Percentiles rank a stretch among this genome's conserved stretches.
phyloP scores from a whole-genome alignment of 129 eudicot genomes.

The Tagetes patula region DNA sequence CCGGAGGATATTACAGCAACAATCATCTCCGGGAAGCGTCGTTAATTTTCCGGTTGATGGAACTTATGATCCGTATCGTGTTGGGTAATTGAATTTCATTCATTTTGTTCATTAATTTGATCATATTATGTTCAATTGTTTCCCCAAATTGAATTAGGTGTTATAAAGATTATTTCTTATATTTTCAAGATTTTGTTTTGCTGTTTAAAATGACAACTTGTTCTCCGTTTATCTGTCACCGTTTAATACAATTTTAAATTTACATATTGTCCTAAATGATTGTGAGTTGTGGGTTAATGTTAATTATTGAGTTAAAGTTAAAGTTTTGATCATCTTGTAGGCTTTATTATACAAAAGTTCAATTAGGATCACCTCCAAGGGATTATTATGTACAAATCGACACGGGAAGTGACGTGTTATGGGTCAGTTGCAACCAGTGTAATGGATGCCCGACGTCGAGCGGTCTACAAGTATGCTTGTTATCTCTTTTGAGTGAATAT shows the following conservation, averaged over 20 bases:
- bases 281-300: neutral
- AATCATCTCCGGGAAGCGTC: constrained; percentile 49
- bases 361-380: constrained; percentile 79
- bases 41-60: constrained; percentile 80
- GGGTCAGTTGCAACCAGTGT: constrained; percentile 88
- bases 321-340: constrained; percentile 37
- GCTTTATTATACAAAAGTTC: constrained; percentile 82
- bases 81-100: constrained; percentile 57
- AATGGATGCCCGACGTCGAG: constrained; percentile 83
- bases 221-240: no score
- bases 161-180: constrained; percentile 14
- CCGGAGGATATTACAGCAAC: constrained; percentile 59
- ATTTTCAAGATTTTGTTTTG: constrained; percentile 10
- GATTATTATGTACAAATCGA: constrained; percentile 93
- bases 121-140: neutral
- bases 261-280: constrained; percentile 17
- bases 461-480: constrained; percentile 71
- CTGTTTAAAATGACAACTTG: no score
- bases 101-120: neutral
- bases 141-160: neutral
- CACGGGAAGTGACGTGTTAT: constrained; percentile 94
- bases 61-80: constrained; percentile 81
- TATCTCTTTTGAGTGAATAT: neutral
- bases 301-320: neutral
- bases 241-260: neutral